Evolutionary conservation across 805 yeast species (phyloP), one percentile per base, ranked within the genome.

Genomic region (Metschnikowia matae): DNA sequence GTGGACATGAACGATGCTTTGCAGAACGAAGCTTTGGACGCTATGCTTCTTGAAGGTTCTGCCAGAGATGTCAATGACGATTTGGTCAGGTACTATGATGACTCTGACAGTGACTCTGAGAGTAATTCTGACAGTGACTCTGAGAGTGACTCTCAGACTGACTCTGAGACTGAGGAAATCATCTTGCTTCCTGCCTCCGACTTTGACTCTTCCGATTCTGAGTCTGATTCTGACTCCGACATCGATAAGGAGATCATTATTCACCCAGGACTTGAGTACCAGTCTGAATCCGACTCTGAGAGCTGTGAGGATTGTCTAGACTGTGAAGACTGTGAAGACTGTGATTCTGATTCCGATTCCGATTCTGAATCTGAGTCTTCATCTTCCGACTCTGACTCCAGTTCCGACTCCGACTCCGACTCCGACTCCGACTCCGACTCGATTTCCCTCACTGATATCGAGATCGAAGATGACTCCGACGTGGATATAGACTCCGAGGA

Each of bases 1-100:
- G 60, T 69, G 26, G 76, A 71, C 61, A 53, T 68, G 57, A 69
- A 69, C 53, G 75, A 71, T 32, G 72, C 66, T 46, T 62, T 71
- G 44, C 70, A 67, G 53, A 63, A 64, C 39, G 68, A 67, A 44
- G 73, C 72, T 6, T 55, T 65, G 42, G 60, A 53, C 36, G 61
- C 61, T 49, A 67, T 71, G 54, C 66, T 69, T 47, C 56, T 58
- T 23, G 70, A 67, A 44, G 66, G 62, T 21, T 52, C 47, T 31
- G 56, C 61, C 21, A 52, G 52, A 48, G 51, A 61, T 49, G 60
- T 63, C 45, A 61, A 62, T 51, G 59, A 64, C 47, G 69, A 60
- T 42, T 57, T 59, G 57, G 60, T 59, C 23, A 51, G 61, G 42
- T 60, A 50, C 54, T 63, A 57, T 55, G 65, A 58, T 31, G 56